Evolutionary conservation across 2,329 filamentous ascomycete species (phyloP).

Genomic region (Diaporthe batatas): DNA sequence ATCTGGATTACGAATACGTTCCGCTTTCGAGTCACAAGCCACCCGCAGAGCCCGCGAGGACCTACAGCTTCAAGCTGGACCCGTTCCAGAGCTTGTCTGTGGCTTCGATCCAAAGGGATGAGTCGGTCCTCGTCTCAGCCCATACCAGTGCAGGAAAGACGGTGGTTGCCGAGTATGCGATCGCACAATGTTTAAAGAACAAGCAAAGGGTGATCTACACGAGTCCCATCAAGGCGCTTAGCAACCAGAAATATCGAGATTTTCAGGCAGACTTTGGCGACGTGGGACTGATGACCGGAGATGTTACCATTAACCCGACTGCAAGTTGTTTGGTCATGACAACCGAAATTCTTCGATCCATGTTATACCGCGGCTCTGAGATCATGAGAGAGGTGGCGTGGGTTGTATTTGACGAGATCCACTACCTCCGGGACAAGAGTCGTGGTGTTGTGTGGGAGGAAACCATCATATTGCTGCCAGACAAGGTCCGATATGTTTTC

Average conservation of each 20-base stretch:
- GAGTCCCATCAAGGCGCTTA: constrained; percentile 97
- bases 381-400: constrained; percentile 99
- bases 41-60: constrained; percentile 86
- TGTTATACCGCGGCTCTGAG: constrained; percentile 97
- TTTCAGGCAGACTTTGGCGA: constrained; percentile 97
- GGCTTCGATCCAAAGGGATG: constrained; percentile 92
- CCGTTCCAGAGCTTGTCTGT: constrained; percentile 97
- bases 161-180: constrained; percentile 97
- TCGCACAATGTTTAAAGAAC: constrained; percentile 95
- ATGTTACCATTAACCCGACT: constrained; percentile 99
- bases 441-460: constrained; percentile 99
- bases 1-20: constrained; percentile 93
- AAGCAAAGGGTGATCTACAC: constrained; percentile 99
- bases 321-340: constrained; percentile 99
- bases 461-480: constrained; percentile 96
- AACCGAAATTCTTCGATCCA: constrained; percentile 97
- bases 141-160: constrained; percentile 99
- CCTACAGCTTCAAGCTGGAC: constrained; percentile 91
- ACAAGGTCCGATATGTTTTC: constrained; percentile 99
- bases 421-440: constrained; percentile 95
- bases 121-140: constrained; percentile 96
- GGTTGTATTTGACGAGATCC: constrained; percentile 99
- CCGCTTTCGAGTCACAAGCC: constrained; percentile 95
- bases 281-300: constrained; percentile 97
- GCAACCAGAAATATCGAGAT: constrained; percentile 98